A percentile compares a stretch with the other conserved stretches of the same genome.
Conservation (phyloP, 2,329 filamentous ascomycete genomes). For the Mycosphaerella sp. region DNA sequence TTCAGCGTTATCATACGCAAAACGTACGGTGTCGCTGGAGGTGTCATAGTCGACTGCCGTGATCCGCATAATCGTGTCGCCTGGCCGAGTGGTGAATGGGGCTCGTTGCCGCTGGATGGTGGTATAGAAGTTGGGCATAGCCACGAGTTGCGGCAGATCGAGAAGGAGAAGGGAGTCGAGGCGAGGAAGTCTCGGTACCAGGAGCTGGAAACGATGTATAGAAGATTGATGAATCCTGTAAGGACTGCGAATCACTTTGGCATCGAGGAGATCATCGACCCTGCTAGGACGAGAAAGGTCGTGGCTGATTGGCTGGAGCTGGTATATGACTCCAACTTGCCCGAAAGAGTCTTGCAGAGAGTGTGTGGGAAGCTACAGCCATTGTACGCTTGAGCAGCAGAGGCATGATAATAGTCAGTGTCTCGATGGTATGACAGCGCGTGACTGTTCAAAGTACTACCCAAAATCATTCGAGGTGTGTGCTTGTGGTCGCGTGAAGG, state of each 20-base stretch:
- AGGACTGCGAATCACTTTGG: constrained; percentile 59
- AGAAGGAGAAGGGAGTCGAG: constrained; percentile 47
- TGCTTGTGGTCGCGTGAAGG: no score
- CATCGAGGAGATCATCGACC: constrained; percentile 60
- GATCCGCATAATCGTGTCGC: constrained; percentile 56
- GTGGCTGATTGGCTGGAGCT: constrained; percentile 52
- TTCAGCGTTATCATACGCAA: constrained; percentile 58
- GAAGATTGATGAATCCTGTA: constrained; percentile 58
- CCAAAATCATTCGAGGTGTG: no score
- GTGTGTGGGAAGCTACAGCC: constrained; percentile 31
- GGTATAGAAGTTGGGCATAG: constrained; percentile 60
- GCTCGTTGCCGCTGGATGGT: constrained; percentile 56
- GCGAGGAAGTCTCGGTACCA: constrained; percentile 47
- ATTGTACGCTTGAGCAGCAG: constrained; percentile 23
- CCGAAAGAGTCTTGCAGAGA: constrained; percentile 44
- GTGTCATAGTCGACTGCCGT: constrained; percentile 57
- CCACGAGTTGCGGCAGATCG: constrained; percentile 52
- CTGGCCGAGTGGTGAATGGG: constrained; percentile 60
- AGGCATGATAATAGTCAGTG: no score
- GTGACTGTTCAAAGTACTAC: no score
- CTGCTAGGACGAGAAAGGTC: constrained; percentile 51
- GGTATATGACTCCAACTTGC: constrained; percentile 51
- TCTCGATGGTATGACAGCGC: background rate
- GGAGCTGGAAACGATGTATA: constrained; percentile 55
- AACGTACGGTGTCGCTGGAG: constrained; percentile 59